Evolutionary conservation across 352 stramenopile species (phyloP), one percentile per base, ranked within the genome.

Genomic region (Pythium phragmitis): DNA sequence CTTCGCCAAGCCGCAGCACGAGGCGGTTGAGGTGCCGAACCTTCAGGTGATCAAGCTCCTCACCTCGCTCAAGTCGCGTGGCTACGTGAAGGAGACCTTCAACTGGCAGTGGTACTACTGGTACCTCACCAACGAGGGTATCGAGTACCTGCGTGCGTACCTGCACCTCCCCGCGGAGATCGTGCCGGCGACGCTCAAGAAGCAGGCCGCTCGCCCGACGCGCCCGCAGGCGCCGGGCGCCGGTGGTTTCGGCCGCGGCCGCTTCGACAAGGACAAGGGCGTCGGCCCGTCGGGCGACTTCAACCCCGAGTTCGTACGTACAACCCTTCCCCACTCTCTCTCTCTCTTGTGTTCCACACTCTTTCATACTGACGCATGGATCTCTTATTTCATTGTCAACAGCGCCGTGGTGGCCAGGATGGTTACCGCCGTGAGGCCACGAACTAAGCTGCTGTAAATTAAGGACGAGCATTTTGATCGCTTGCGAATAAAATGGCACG

Each of bases 51-150:
- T 98, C 72, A 98, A 97, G 80, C 83, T 98, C 68, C 98, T 99
- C 84, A 98, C 99, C 80, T 99, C 94, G 68, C 91, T 99, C 67
- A 96, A 97, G 78, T 98, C 92, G 64, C 93, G 94, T 66, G 96
- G 94, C 70, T 99, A 98, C 82, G 88, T 99, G 59, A 98, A 96
- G 68, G 89, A 99, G 81, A 99, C 97, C 60, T 99, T 99, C 91
- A 98, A 96, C 77, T 99, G 98, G 98, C 97, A 99, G 83, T 98
- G 98, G 86, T 98, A 98, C 80, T 99, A 99, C 94, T 99, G 96
- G 87, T 99, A 99, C 89, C 87, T 99, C 53, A 99, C 97, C 49
- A 96, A 97, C 72, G 96, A 99, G 74, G 98, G 98, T 69, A 98
- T 99, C 74, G 96, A 99, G 72, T 99, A 99, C 90, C 89, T 99